phyloP scores from a whole-genome alignment of 2,329 filamentous ascomycete species.

The Cryphonectria parasitica region DNA sequence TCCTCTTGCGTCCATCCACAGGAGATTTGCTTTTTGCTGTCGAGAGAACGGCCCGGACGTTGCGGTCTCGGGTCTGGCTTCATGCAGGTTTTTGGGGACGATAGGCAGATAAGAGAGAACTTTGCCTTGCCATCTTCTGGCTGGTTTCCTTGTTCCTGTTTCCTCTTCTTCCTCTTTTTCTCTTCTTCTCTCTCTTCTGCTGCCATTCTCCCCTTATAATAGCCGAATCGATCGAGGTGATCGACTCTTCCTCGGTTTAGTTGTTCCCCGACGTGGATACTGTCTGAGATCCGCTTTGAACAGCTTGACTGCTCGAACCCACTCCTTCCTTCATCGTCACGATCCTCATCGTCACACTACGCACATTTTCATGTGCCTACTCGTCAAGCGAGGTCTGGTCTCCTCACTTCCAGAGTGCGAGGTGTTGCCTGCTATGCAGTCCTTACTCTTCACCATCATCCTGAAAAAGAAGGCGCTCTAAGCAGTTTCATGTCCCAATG shows the following conservation, averaged over 20 bases:
- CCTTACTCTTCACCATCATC: slow-evolving; percentile 11
- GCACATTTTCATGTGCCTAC: slow-evolving; percentile 16
- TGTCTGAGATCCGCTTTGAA: neutral
- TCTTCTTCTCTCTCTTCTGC: slow-evolving; percentile 1
- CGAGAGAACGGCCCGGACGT: neutral
- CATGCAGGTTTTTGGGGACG: neutral
- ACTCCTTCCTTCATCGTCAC: neutral
- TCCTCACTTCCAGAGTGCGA: slow-evolving; percentile 4
- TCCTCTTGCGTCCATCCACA: slow-evolving; percentile 1
- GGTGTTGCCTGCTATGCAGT: slow-evolving; percentile 26
- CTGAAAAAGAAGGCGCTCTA: slow-evolving; percentile 13
- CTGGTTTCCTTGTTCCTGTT: neutral
- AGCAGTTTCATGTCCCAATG: slow-evolving; percentile 5
- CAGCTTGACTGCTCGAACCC: neutral
- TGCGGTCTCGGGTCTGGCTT: neutral
- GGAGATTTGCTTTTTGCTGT: neutral
- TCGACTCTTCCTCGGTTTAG: neutral
- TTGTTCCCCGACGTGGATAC: neutral
- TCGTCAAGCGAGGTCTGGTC: neutral
- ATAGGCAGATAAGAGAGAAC: neutral
- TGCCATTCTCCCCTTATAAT: neutral
- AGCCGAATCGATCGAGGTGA: neutral
- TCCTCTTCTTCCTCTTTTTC: neutral
- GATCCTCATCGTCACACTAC: neutral
- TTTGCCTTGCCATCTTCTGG: neutral